Evolutionary conservation across 305 asterid species (phyloP).

Genomic region (Solanum chacoense): DNA sequence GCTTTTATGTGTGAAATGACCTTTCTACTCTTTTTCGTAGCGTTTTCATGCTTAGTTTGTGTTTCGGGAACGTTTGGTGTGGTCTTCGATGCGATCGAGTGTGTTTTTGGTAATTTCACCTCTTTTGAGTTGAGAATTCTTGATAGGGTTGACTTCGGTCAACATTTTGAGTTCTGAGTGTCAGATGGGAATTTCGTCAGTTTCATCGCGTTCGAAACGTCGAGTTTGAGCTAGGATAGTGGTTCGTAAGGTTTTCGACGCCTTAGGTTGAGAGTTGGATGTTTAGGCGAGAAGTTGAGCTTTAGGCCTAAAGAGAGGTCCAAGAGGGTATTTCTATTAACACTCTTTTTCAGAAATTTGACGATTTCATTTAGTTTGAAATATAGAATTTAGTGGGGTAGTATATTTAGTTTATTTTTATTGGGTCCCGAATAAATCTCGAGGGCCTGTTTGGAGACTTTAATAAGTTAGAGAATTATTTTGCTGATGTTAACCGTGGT

Average conservation of each 20-base stretch:
- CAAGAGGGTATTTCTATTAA: no score
- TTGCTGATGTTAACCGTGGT: neutral
- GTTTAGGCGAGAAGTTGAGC: no score
- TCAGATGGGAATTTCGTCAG: accelerated
- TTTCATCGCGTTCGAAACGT: neutral
- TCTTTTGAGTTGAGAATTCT: neutral
- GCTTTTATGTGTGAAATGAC: no score
- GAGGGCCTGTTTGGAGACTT: no score
- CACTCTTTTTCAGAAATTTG: no score
- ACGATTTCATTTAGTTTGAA: no score
- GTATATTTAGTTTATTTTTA: no score
- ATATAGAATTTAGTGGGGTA: no score
- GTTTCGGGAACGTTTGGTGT: accelerated
- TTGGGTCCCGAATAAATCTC: no score
- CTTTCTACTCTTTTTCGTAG: neutral
- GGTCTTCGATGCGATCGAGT: neutral
- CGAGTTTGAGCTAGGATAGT: neutral
- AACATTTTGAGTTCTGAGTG: neutral
- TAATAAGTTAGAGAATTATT: no score
- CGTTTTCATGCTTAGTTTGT: neutral
- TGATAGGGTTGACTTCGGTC: no score
- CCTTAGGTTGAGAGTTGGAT: neutral
- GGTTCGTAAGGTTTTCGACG: neutral
- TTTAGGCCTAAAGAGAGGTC: no score
- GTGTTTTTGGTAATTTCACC: neutral